Percentiles rank a stretch among this genome's conserved stretches.
phyloP scores from a whole-genome alignment of 768 basidiomycete species.

The Dioszegia aurantiaca region DNA sequence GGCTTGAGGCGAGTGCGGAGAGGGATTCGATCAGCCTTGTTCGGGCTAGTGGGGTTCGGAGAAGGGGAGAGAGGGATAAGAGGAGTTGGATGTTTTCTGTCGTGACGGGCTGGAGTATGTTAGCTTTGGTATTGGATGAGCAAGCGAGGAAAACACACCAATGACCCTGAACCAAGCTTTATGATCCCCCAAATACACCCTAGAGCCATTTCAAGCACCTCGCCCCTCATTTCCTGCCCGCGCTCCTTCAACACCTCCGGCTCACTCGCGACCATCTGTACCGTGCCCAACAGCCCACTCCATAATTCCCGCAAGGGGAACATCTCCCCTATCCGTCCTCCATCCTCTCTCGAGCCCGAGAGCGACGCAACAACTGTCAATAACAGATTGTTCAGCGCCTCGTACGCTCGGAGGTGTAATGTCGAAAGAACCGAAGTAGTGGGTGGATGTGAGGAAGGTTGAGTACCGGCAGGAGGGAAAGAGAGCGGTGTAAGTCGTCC shows the following conservation, averaged over 20 bases:
- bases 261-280: constrained; percentile 38
- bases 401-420: constrained; percentile 78
- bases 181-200: constrained; percentile 85
- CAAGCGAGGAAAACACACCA: constrained; percentile 58
- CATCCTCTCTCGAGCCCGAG: constrained; percentile 52
- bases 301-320: constrained; percentile 65
- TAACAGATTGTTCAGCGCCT: constrained; percentile 87
- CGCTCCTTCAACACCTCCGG: constrained; percentile 39
- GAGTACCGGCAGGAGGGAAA: constrained; percentile 66
- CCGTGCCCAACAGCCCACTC: constrained; percentile 44
- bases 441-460: constrained; percentile 75
- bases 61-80: constrained; percentile 64
- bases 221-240: constrained; percentile 68
- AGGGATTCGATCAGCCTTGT: constrained; percentile 83
- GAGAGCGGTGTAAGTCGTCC: constrained; percentile 75
- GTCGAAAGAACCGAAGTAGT: constrained; percentile 80
- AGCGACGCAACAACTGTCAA: constrained; percentile 62
- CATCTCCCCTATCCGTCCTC: constrained; percentile 27
- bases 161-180: constrained; percentile 65
- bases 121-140: not conserved
- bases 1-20: constrained; percentile 74
- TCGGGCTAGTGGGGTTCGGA: constrained; percentile 59
- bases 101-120: constrained; percentile 54
- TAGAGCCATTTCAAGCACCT: constrained; percentile 59
- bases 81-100: constrained; percentile 61